Evolutionary conservation across 202 grass and related monocot genomes (phyloP).

Genomic region (Miscanthus sacchariflorus): DNA sequence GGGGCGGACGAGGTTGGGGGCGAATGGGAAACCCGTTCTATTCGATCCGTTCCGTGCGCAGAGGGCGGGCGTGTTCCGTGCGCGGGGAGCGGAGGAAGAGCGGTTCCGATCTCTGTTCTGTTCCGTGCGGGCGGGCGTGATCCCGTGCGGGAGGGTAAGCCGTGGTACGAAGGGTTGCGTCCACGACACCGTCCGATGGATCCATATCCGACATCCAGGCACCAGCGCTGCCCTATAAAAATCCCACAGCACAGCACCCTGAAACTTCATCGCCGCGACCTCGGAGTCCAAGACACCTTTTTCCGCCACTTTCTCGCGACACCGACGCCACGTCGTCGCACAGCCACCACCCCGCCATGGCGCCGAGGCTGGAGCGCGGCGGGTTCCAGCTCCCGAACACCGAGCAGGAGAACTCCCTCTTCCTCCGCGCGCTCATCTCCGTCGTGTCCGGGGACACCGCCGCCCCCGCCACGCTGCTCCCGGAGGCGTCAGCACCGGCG

Average conservation of each 20-base stretch:
- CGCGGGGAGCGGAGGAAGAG: no score
- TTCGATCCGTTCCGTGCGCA: no score
- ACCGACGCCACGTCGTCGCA: background rate
- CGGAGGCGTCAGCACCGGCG: background rate
- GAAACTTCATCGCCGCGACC: background rate
- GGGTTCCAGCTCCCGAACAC: conserved; percentile 50
- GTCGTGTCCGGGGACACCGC: conserved; percentile 61
- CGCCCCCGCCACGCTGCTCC: background rate
- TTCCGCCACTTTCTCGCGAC: background rate
- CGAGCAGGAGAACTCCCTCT: conserved; percentile 70
- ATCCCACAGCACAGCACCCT: conserved; percentile 6
- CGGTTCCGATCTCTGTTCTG: no score
- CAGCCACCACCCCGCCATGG: conserved; percentile 42
- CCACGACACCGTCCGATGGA: no score
- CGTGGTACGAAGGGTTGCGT: no score
- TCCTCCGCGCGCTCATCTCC: conserved; percentile 74
- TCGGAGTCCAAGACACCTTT: background rate
- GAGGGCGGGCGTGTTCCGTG: no score
- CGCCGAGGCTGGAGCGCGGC: conserved; percentile 51
- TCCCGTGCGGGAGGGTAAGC: no score
- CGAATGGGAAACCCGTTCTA: no score
- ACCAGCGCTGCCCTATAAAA: conserved; percentile 28
- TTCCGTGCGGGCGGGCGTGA: no score
- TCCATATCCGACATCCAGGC: no score
- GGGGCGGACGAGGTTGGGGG: no score